A percentile compares a stretch with the other conserved stretches of the same genome.
Evolutionary conservation across 2,329 filamentous ascomycete species (phyloP).

Genomic region (Epicoccum nigrum): DNA sequence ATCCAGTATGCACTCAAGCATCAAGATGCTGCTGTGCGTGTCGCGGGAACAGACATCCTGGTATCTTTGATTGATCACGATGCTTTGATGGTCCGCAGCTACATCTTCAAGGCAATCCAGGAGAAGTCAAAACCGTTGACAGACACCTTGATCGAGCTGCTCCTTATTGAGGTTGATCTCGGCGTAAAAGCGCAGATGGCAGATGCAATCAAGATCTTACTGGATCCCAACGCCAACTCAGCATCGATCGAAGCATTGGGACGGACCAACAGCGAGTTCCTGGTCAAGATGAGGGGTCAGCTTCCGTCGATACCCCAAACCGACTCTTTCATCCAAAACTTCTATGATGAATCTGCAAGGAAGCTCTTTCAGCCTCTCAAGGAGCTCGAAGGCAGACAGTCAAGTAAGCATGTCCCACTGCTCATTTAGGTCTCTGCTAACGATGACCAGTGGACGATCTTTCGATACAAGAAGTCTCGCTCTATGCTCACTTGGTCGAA

Average conservation of each 20-base stretch:
- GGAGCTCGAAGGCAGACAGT: conserved; percentile 71
- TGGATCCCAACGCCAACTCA: conserved; percentile 72
- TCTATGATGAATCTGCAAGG: conserved; percentile 86
- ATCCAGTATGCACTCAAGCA: conserved; percentile 92
- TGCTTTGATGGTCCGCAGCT: conserved; percentile 88
- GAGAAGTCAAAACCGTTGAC: conserved; percentile 86
- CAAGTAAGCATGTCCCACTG: conserved; percentile 49
- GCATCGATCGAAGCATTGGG: conserved; percentile 65
- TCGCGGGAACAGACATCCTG: conserved; percentile 91
- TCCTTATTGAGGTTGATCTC: conserved; percentile 88
- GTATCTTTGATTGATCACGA: conserved; percentile 96
- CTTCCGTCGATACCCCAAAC: conserved; percentile 68
- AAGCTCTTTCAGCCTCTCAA: conserved; percentile 87
- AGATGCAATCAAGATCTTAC: conserved; percentile 90
- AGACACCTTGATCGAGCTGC: conserved; percentile 88
- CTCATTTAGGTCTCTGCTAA: conserved; percentile 24
- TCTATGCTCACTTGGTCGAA: conserved; percentile 90
- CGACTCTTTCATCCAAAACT: conserved; percentile 82
- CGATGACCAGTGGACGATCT: conserved; percentile 69
- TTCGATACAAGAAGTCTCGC: conserved; percentile 81
- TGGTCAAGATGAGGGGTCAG: conserved; percentile 64
- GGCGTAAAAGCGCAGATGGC: conserved; percentile 95
- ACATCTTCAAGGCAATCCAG: conserved; percentile 88
- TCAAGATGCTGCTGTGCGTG: conserved; percentile 80
- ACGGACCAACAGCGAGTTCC: conserved; percentile 70